Evolutionary conservation across 305 asterid species (phyloP).

Genomic region (Striga hermonthica): DNA sequence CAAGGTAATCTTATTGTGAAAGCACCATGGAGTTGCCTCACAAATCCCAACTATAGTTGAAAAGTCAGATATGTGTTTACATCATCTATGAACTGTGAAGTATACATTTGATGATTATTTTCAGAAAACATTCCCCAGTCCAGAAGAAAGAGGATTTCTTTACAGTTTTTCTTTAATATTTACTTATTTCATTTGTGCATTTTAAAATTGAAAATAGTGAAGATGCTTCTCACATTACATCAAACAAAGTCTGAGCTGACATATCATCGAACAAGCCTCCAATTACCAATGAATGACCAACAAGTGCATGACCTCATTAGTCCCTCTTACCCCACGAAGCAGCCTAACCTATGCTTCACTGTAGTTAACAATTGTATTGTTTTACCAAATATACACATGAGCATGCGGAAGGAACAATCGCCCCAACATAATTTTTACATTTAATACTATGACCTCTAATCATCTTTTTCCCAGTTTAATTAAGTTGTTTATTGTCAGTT

Average conservation of each 20-base stretch:
- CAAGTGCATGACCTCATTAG: not conserved
- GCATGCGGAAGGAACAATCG: not conserved
- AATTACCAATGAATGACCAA: not conserved
- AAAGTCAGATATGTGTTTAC: not conserved
- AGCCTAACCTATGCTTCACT: too few relatives aligned
- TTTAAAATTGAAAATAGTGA: not conserved
- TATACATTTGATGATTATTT: not conserved
- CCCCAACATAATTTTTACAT: too few relatives aligned
- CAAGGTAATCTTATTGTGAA: not conserved
- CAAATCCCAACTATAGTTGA: not conserved
- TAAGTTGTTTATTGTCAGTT: too few relatives aligned
- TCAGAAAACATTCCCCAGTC: not conserved
- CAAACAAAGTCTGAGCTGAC: not conserved
- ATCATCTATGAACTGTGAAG: constrained; percentile 2
- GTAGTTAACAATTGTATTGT: not conserved
- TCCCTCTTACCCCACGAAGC: not conserved
- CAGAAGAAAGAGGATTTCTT: not conserved
- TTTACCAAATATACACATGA: not conserved
- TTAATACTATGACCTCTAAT: too few relatives aligned
- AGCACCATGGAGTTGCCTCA: constrained; percentile 5
- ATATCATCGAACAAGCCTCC: not conserved
- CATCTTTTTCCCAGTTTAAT: too few relatives aligned
- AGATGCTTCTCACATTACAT: not conserved
- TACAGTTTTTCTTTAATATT: not conserved
- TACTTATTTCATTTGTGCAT: not conserved